phyloP scores from a whole-genome alignment of 371 early-diverging fungal genomes.

The Mortierella sp. region DNA sequence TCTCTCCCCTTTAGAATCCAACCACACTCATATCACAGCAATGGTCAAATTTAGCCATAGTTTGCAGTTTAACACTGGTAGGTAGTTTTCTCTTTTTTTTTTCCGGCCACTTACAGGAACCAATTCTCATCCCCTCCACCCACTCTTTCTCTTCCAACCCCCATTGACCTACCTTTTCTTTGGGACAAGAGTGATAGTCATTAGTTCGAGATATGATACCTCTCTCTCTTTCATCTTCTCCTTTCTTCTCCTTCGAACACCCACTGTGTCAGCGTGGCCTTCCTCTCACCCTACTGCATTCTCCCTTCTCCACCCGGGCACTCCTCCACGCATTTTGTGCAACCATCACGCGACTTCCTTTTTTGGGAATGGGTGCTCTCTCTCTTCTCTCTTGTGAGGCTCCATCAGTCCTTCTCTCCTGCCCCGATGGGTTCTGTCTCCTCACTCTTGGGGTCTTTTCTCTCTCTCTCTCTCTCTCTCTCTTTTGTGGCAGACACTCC shows the following conservation, averaged over 20 bases:
- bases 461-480: background rate
- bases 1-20: background rate
- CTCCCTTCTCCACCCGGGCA: background rate
- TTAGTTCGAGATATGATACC: background rate
- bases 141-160: background rate
- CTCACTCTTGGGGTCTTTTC: background rate
- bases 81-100: background rate
- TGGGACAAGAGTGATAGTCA: background rate
- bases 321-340: background rate
- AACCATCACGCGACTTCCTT: constrained; percentile 39
- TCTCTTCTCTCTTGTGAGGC: background rate
- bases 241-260: background rate
- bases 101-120: background rate
- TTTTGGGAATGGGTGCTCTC: constrained; percentile 4
- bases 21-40: background rate
- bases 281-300: background rate
- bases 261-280: background rate
- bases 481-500: background rate
- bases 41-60: constrained; percentile 54
- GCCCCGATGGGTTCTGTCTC: background rate
- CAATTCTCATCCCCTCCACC: background rate
- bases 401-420: background rate
- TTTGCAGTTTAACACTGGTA: constrained; percentile 55
- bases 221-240: constrained; percentile 2
- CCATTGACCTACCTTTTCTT: background rate